These are phyloP conservation scores for Porphyrellus cyaneotinctus DNA, from an alignment of 768 basidiomycete genomes.

Conservation along the genomic window DNA sequence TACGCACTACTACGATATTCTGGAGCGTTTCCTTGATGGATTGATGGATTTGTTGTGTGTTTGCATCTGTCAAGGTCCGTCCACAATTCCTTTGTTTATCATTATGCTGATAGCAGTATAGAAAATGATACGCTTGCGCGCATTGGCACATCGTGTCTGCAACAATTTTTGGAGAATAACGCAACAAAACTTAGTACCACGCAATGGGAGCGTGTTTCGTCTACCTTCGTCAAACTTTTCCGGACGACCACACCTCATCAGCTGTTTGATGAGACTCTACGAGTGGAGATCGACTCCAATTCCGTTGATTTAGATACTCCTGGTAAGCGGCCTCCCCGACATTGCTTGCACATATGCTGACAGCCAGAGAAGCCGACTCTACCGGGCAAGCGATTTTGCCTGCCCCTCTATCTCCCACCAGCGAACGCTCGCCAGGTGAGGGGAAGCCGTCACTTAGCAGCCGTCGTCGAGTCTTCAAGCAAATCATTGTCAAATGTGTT, in stretches of 20 bases:
- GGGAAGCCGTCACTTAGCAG: constrained; percentile 56
- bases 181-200: constrained; percentile 77
- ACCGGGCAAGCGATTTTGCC: constrained; percentile 71
- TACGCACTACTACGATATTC: constrained; percentile 88
- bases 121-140: constrained; percentile 98
- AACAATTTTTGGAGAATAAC: constrained; percentile 92
- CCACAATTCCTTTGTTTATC: background rate
- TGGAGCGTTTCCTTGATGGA: constrained; percentile 91
- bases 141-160: constrained; percentile 96
- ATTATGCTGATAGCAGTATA: constrained; percentile 31
- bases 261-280: constrained; percentile 87
- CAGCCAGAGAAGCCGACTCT: constrained; percentile 37
- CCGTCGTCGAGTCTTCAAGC: constrained; percentile 87
- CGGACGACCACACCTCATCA: constrained; percentile 96
- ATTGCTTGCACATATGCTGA: constrained; percentile 8
- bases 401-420: constrained; percentile 81
- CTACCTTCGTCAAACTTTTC: constrained; percentile 95
- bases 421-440: constrained; percentile 47
- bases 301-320: constrained; percentile 52
- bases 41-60: constrained; percentile 88
- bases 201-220: constrained; percentile 89
- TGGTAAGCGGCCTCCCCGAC: constrained; percentile 16
- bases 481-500: constrained; percentile 99
- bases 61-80: constrained; percentile 94
- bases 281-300: constrained; percentile 73